Percentiles rank a stretch among this genome's conserved stretches.
Evolutionary conservation across 106 monocot genomes (phyloP).

Genomic region (Dioscorea zingiberensis): DNA sequence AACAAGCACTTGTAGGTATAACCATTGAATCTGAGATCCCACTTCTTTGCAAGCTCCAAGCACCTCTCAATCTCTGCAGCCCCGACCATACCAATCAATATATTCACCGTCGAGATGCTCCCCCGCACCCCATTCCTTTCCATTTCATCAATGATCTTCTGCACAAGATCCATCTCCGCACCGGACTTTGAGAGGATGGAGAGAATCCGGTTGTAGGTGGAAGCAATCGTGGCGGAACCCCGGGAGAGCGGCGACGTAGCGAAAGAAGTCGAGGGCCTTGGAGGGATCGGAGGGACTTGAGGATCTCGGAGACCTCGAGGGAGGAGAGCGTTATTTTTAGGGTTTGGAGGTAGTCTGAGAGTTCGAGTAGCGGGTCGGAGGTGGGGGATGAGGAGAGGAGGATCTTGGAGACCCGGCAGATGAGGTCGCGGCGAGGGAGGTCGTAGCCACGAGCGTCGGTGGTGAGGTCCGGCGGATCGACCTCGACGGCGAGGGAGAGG

Average conservation of each 20-base stretch:
- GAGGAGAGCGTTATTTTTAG: conserved; percentile 57
- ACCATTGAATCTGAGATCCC: conserved; percentile 69
- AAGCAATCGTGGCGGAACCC: conserved; percentile 78
- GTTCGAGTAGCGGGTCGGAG: conserved; percentile 60
- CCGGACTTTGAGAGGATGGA: conserved; percentile 25
- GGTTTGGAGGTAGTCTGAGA: conserved; percentile 68
- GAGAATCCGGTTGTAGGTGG: conserved; percentile 82
- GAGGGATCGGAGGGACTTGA: conserved; percentile 48
- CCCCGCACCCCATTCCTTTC: conserved; percentile 62
- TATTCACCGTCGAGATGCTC: conserved; percentile 78
- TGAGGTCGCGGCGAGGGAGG: conserved; percentile 76
- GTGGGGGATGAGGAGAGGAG: conserved; percentile 29
- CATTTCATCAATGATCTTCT: conserved; percentile 60
- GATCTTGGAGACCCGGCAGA: conserved; percentile 59
- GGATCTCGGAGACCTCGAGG: conserved; percentile 66
- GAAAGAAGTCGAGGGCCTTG: conserved; percentile 60
- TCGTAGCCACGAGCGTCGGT: conserved; percentile 47
- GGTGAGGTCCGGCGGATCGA: conserved; percentile 34
- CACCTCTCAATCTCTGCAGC: conserved; percentile 43
- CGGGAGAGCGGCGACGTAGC: conserved; percentile 48
- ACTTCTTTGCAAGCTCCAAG: conserved; percentile 61
- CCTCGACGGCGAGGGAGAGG: conserved; percentile 47
- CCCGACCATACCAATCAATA: conserved; percentile 60
- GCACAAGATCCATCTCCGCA: conserved; percentile 14
- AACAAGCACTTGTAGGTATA: conserved; percentile 89